Evolutionary conservation across 768 basidiomycete genomes (phyloP).

Genomic region (Clitopilus passeckerianus): DNA sequence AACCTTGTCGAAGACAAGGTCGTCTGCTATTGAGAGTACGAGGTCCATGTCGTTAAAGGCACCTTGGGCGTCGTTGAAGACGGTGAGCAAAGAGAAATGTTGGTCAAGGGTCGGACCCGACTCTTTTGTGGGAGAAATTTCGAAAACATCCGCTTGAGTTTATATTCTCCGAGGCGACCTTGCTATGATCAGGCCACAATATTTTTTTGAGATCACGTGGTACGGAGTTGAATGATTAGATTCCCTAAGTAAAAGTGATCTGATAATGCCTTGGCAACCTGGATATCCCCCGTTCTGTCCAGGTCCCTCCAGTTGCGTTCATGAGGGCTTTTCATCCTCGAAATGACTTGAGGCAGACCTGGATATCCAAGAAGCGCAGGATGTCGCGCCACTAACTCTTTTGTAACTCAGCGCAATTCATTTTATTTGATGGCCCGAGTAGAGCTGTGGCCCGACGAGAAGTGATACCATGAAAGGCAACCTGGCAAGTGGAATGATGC

Average conservation of each 20-base stretch:
- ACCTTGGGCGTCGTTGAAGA: neutral
- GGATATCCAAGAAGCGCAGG: neutral
- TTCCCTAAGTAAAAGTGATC: neutral
- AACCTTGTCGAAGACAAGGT: constrained; percentile 69
- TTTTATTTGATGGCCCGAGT: neutral
- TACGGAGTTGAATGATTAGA: neutral
- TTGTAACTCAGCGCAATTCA: neutral
- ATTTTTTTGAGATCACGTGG: constrained; percentile 1
- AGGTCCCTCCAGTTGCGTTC: neutral
- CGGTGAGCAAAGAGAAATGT: neutral
- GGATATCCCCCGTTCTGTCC: neutral
- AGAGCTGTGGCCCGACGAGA: neutral
- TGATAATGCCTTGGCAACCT: neutral
- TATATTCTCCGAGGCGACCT: neutral
- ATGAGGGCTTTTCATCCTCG: neutral
- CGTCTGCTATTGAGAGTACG: constrained; percentile 68
- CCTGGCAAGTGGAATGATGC: too few relatives aligned
- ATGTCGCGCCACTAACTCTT: constrained; percentile 4
- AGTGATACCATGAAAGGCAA: too few relatives aligned
- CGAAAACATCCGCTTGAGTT: neutral
- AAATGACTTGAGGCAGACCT: neutral
- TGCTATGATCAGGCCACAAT: constrained; percentile 1
- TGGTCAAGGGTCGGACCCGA: neutral
- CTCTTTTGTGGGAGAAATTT: neutral
- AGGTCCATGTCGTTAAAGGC: constrained; percentile 65